Evolutionary conservation across 2,329 filamentous ascomycete genomes (phyloP).

Genomic region (Amylocarpus encephaloides): DNA sequence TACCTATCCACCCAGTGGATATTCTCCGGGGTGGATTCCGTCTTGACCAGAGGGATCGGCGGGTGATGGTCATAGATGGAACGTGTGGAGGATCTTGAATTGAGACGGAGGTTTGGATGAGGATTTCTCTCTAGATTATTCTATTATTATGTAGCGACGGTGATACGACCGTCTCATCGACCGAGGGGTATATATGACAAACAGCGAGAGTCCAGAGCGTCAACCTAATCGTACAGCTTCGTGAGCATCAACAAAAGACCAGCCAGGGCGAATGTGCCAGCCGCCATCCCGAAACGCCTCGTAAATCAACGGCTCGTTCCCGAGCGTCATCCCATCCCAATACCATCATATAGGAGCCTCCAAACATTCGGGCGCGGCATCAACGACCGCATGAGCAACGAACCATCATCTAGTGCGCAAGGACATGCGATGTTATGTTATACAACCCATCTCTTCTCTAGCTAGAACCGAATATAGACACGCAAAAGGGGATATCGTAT

Average conservation of each 20-base stretch:
- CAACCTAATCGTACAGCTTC: slow-evolving; percentile 18
- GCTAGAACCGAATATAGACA: slow-evolving; percentile 15
- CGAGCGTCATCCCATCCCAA: slow-evolving; percentile 3
- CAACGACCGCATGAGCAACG: slow-evolving; percentile 17
- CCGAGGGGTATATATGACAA: slow-evolving; percentile 22
- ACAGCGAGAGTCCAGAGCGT: slow-evolving; percentile 14
- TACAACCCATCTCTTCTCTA: slow-evolving; percentile 3
- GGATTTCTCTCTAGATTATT: neutral
- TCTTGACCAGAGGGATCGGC: no score
- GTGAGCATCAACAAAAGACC: neutral
- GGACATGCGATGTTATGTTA: neutral
- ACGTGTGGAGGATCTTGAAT: no score
- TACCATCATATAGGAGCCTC: neutral
- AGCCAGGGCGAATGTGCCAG: neutral
- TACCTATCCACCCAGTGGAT: no score
- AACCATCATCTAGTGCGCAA: slow-evolving; percentile 10
- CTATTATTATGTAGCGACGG: slow-evolving; percentile 18
- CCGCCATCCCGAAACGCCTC: slow-evolving; percentile 7
- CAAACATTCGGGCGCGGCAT: slow-evolving; percentile 1
- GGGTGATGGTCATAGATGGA: no score
- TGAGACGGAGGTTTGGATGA: no score
- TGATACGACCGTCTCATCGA: slow-evolving; percentile 13
- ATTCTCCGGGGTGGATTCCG: no score
- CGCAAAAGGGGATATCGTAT: slow-evolving; percentile 18
- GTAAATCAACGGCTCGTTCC: neutral